Evolutionary conservation across 2,329 filamentous ascomycete species (phyloP), one percentile per base, ranked within the genome.

Genomic region (Botryosphaeria dothidea): DNA sequence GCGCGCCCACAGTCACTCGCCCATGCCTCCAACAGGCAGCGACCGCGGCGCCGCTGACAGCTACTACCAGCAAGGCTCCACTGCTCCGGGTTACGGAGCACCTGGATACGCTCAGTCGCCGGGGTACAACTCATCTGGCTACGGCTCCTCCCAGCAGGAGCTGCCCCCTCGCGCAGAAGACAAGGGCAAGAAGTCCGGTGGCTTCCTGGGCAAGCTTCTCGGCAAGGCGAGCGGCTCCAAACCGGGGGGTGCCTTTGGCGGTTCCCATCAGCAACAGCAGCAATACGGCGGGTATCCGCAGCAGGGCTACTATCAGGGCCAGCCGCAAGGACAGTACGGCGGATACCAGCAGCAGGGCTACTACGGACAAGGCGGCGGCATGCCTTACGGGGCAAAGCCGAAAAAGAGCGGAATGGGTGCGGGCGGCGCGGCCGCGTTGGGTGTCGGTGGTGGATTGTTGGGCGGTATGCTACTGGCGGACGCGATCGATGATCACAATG

Each of bases 361-460:
- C 48, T 54, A 68, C 17, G 71, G 34, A 73, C 77, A 68, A 75
- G 73, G 19, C 73, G 75, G 7, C 73, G 71, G 0, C 77, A 46
- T 60, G 56, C 56, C 38, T 17, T 46, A 60, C 19, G 56, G 56
- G 57, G 48, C 38, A 46, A 79, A 74, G 48, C 77, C 78, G 66
- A 66, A 82, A 81, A 71, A 79, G 25, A 80, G 81, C 31, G 84
- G 84, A 2, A 81, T 94, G 79, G 91, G 92, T n/a, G 83, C 86
- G 66, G 86, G 84, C 1, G 92, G 91, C 54, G 92, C 89, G 60
- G 87, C 89, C 8, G 91, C 91, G 23, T 80, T 96, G 48, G 93
- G 93, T 80, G 77, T 92, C 3, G 93, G 92, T 69, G 93, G 90
- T 68, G 93, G 93, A 76, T 73, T 97, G 74, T 71, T 97, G 1